Evolutionary conservation across 1,284 basidiomycete genomes (phyloP), one percentile per base, ranked within the genome.

Genomic region (Leccinum ponderosum): DNA sequence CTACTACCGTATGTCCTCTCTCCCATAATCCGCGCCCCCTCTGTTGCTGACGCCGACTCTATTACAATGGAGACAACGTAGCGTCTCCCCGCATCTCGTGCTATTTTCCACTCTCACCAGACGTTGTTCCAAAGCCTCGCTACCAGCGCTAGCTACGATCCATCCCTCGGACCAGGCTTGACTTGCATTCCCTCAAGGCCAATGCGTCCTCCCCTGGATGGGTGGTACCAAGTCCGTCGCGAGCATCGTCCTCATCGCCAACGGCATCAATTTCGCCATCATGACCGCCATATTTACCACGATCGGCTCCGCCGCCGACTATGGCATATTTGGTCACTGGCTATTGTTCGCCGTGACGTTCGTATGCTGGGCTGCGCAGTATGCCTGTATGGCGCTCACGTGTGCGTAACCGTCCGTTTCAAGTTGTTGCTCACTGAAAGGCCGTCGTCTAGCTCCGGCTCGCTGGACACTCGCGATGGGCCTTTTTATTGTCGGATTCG

Each of bases 241-340:
- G 53, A 91, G 91, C 39, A 78, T 93, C 44, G 86, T 93, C 9
- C 78, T 93, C 12, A 78, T 93, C 25, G 83, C 90, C 1, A 93
- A 90, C 61, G 91, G 91, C 6, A 76, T 89, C 56, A 86, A 87
- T 66, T 94, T 93, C 66, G 89, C 89, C 5, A 83, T 90, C 42
- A 91, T 92, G 90, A 90, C 90, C 0, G 65, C 81, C 22, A 85
- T 94, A 50, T 93, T 94, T 77, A 91, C 92, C 1, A 89, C 90
- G 0, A 87, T 95, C 56, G 91, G 91, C 17, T 91, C 90, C 14
- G 86, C 88, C 0, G 91, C 89, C 0, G 92, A 94, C 73, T 94
- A 93, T 68, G 91, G 92, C 12, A 84, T 79, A 0, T 92, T 93
- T 71, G 86, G 91, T 42, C 85, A 87, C 7, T 93, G 90, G 86